Base-by-base conservation (phyloP, 2,329 filamentous ascomycete species). In the Purpureocillium lavendulum region DNA sequence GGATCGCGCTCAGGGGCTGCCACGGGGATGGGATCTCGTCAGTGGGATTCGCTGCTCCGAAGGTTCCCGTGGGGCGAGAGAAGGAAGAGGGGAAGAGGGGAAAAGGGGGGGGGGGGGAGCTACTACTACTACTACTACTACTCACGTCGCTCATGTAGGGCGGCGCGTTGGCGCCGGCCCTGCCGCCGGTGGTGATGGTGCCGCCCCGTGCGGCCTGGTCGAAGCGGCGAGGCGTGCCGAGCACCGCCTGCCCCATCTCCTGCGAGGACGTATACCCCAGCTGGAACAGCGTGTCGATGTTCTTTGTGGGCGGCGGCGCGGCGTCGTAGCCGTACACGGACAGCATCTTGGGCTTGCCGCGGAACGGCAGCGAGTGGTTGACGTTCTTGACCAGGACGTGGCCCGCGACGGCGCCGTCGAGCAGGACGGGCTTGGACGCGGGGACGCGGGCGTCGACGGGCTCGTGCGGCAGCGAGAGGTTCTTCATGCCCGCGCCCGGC, bases 321-420 rank as follows among this genome's bases (percentile, higher is more conserved):
- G 87, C 87, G 74, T 85, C 65, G 68, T 78, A 66, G 49, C 83
- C 62, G 65, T 78, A 70, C 53, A 82, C 59, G 51, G 76, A 71
- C 65, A 82, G 46, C 57, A 75, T 68, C 39, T 63, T 60, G 6
- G 66, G 78, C 40, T 68, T 67, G 39, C 70, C 73, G 38, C 53
- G 58, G 29, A 90, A 68, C 0, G 86, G 86, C 7, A 90, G 63
- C 1, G 71, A 65, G 7, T 68, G 67, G 34, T 71, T 68, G 3
- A 63, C 64, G 57, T 94, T 92, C 67, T 94, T 94, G 39, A 94
- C 67, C 1, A 94, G 68, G 18, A 89, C 83, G 37, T 83, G 85
- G 4, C 77, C 74, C 7, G 75, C 67, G n/a, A 76, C 65, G 1
- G 75, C 75, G 2, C 72, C 71, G 36, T 74, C 64, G 10, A 77